These are phyloP conservation scores for Cercophora scortea DNA, from an alignment of 495 filamentous ascomycete species.

Conservation along the genomic window DNA sequence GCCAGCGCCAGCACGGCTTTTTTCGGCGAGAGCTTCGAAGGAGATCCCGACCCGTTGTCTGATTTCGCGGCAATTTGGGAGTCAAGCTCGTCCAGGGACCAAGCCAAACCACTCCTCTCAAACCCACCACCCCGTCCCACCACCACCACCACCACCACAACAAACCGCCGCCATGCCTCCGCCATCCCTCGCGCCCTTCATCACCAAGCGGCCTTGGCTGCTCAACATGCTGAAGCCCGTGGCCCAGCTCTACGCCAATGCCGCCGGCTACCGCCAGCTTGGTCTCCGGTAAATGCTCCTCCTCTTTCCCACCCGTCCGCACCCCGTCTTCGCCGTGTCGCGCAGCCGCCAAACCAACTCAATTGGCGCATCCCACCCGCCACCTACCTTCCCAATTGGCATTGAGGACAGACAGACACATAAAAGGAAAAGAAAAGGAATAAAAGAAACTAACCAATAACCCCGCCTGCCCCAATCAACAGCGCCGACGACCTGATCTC, in stretches of 20 bases:
- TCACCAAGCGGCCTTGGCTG: slow-evolving; percentile 79
- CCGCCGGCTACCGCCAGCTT: slow-evolving; percentile 85
- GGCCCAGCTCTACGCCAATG: slow-evolving; percentile 74
- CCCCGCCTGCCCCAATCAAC: slow-evolving; percentile 2
- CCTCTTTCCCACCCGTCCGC: background rate
- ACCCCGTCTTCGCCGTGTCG: too few species aligned
- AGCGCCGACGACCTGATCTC: slow-evolving; percentile 90
- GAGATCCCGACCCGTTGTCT: background rate
- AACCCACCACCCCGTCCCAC: slow-evolving; percentile 9
- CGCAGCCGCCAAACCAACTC: too few species aligned
- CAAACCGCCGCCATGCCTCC: slow-evolving; percentile 57
- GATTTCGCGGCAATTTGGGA: slow-evolving; percentile 12
- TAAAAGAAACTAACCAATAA: background rate
- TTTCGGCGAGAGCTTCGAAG: slow-evolving; percentile 9
- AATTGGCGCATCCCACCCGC: too few species aligned
- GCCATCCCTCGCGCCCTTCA: slow-evolving; percentile 61
- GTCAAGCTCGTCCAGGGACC: background rate
- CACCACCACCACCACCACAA: too few species aligned
- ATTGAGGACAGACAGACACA: background rate
- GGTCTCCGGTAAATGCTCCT: slow-evolving; percentile 66
- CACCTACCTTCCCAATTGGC: background rate
- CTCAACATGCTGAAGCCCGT: slow-evolving; percentile 66
- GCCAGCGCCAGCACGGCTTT: slow-evolving; percentile 1
- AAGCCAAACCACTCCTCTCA: background rate
- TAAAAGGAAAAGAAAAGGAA: too few species aligned